These are phyloP conservation scores for Colletotrichum musae DNA, from an alignment of 2,329 filamentous ascomycete genomes.

Conservation along the genomic window DNA sequence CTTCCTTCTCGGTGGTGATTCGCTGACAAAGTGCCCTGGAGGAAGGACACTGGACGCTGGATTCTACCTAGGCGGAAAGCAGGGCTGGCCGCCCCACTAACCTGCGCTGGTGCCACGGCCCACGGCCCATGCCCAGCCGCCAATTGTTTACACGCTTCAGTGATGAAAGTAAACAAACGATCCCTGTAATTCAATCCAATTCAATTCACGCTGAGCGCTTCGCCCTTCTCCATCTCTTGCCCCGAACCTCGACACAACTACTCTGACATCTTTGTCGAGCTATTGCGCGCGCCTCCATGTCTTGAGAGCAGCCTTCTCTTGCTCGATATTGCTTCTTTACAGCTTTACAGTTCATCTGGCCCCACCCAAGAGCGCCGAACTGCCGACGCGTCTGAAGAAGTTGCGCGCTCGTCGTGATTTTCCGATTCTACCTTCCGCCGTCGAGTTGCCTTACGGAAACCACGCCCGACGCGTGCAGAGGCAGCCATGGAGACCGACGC, in stretches of 20 bases:
- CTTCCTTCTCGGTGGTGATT: constrained; percentile 18
- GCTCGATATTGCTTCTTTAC: constrained; percentile 40
- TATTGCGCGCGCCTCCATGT: constrained; percentile 34
- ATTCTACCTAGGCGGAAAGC: not conserved
- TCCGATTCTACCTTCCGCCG: constrained; percentile 19
- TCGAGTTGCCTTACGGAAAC: constrained; percentile 32
- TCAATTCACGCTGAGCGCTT: constrained; percentile 24
- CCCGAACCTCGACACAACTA: constrained; percentile 23
- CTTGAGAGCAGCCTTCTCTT: constrained; percentile 36
- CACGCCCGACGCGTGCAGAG: constrained; percentile 37
- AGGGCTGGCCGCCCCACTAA: constrained; percentile 31
- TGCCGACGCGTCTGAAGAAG: constrained; percentile 30
- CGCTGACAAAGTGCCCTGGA: constrained; percentile 23
- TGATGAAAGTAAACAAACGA: constrained; percentile 41
- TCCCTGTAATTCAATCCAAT: constrained; percentile 28
- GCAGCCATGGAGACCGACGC: constrained; percentile 57
- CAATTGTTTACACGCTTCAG: constrained; percentile 40
- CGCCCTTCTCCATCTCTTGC: constrained; percentile 30
- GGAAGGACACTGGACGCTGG: not conserved
- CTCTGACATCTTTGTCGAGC: constrained; percentile 22
- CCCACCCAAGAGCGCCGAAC: not conserved
- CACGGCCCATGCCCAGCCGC: constrained; percentile 11
- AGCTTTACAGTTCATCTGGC: constrained; percentile 27
- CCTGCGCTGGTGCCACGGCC: constrained; percentile 19
- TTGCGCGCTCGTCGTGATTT: constrained; percentile 33